Evolutionary conservation across 345 rosid genomes (phyloP), one percentile per base, ranked within the genome.

Genomic region (Eucalyptus brandiana): DNA sequence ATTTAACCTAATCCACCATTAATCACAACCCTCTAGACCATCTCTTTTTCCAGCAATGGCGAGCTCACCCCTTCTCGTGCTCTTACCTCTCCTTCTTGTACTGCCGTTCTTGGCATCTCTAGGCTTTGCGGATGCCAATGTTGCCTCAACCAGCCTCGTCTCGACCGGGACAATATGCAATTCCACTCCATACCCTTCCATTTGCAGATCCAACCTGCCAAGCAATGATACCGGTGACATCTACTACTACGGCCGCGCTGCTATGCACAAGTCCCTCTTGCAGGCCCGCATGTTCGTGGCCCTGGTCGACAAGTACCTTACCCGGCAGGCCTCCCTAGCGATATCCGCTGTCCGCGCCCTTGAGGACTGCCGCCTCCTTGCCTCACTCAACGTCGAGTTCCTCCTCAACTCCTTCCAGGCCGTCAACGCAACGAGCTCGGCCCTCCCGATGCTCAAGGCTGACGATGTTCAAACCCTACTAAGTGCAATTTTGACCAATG

Each of bases 381-480:
- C 97, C 28, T 80, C 47, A 28, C 89, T 93, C 86, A 95, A 94
- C 89, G 86, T 94, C 19, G 98, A 96, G 42, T 96, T 93, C 87
- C 92, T 97, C 87, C 49, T 69, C 50, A 93, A 87, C 76, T 91
- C 98, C 80, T 92, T 93, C 17, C 48, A 92, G 12, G 93, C 95
- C 34, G 93, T 95, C 67, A 92, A 93, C 87, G 32, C 87, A 26
- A 91, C 94, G 7, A 90, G 89, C 24, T 86, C 65, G 53, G 93
- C 89, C 60, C 91, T 97, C 19, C 42, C 97, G 69, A 32, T 60
- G 28, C 21, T 53, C 6, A 89, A 91, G 91, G 96, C 98, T 5
- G 98, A 97, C 8, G 97, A 97, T 23, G 90, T 96, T 7, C 97
- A 96, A 86, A 95, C 98, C n/a, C 90, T 94, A 23, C 95, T 97